These are phyloP conservation scores for Diospyros kaki DNA, from an alignment of 148 eudicot species.

Conservation along the genomic window DNA sequence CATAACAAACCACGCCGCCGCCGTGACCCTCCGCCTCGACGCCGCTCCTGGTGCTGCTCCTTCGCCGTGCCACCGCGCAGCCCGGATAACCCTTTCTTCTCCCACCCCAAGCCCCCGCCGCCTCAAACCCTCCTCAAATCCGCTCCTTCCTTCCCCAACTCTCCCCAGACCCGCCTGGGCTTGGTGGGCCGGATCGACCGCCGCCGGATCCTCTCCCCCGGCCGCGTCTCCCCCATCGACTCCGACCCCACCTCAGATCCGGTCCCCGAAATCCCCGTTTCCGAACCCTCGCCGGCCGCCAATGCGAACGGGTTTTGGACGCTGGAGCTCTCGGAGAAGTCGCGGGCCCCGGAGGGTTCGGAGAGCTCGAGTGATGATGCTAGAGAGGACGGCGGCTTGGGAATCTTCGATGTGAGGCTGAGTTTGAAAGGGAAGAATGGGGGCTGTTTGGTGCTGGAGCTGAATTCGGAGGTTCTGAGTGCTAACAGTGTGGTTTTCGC, in stretches of 20 bases:
- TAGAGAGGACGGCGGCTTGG: conserved; percentile 13
- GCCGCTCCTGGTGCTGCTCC: conserved; percentile 78
- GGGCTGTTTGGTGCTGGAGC: conserved; percentile 59
- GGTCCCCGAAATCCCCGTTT: conserved; percentile 12
- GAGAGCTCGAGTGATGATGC: conserved; percentile 2
- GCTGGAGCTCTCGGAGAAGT: conserved; percentile 9
- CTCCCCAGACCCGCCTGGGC: conserved; percentile 51
- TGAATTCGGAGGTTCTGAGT: conserved; percentile 62
- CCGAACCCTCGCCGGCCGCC: conserved; percentile 8
- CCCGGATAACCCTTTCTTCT: conserved; percentile 44
- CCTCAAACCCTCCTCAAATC: conserved; percentile 33
- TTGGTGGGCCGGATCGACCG: conserved; percentile 54
- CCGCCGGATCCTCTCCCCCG: conserved; percentile 86
- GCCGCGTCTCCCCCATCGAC: conserved; percentile 84
- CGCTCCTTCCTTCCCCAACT: conserved; percentile 35
- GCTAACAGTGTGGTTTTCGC: conserved; percentile 55
- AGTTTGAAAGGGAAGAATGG: conserved; percentile 73
- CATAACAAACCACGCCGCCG: conserved; percentile 28
- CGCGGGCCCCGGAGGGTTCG: conserved; percentile 1
- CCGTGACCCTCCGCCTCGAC: conserved; percentile 34
- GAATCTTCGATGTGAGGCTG: conserved; percentile 73
- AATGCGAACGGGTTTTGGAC: conserved; percentile 11
- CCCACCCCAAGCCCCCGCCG: conserved; percentile 21
- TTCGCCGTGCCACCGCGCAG: conserved; percentile 58
- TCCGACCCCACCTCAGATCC: conserved; percentile 28